Evolutionary conservation across 306 rosid genomes (phyloP).

Genomic region (Vigna reflexopilosa): DNA sequence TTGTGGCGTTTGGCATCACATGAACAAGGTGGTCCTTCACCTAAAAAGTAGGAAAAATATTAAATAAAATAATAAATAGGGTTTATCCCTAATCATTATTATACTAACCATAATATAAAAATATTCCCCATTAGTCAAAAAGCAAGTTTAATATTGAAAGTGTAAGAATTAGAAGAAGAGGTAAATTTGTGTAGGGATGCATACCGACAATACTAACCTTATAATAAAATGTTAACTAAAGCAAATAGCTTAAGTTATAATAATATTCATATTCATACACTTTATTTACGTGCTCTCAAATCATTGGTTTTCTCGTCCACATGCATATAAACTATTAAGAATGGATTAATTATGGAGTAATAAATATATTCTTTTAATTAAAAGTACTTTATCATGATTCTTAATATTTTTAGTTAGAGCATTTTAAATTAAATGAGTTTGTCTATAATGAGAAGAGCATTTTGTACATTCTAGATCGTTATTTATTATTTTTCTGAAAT

Average conservation of each 20-base stretch:
- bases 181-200: conserved; percentile 37
- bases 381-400: too few species aligned
- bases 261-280: too few species aligned
- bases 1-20: conserved; percentile 61
- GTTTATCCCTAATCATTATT: conserved; percentile 38
- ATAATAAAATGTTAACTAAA: conserved; percentile 25
- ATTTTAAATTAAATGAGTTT: too few species aligned
- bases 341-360: too few species aligned
- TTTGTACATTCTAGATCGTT: too few species aligned
- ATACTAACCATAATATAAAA: conserved; percentile 41
- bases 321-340: conserved; percentile 21
- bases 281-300: not conserved
- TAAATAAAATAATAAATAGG: not conserved
- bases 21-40: conserved; percentile 59
- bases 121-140: conserved; percentile 31
- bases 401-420: too few species aligned
- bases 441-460: too few species aligned
- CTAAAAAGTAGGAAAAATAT: conserved; percentile 29
- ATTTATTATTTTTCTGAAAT: too few species aligned
- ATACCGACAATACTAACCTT: conserved; percentile 5
- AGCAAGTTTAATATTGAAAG: conserved; percentile 10
- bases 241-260: not conserved
- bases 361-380: too few species aligned
- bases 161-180: not conserved
- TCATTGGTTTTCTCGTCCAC: conserved; percentile 32